Percentiles rank a stretch among this genome's conserved stretches.
Evolutionary conservation across 108 stramenopile species (phyloP).

Genomic region (Pseudonitzschia multiseries): DNA sequence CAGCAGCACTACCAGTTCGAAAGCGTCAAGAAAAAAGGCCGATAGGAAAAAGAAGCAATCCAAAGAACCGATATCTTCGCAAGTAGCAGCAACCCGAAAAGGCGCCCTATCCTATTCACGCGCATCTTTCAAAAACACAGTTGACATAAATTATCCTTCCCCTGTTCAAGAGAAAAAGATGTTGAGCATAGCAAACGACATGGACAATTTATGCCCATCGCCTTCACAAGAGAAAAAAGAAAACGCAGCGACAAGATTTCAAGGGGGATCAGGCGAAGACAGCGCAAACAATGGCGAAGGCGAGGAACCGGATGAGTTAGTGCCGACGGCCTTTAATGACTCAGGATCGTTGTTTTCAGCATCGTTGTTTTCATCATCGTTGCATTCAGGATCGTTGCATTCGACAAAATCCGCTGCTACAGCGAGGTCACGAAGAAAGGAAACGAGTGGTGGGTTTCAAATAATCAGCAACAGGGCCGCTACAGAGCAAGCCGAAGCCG

Average conservation of each 20-base stretch:
- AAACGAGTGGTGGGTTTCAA: background rate
- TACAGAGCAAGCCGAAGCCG: conserved; percentile 1
- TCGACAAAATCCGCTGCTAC: too few relatives aligned
- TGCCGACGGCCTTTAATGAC: too few relatives aligned
- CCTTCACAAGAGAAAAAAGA: background rate
- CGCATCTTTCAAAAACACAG: background rate
- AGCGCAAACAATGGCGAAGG: background rate
- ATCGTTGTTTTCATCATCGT: too few relatives aligned
- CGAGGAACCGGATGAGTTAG: background rate
- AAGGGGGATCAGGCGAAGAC: background rate
- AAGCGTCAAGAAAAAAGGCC: background rate
- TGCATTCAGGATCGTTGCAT: too few relatives aligned
- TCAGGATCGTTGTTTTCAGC: too few relatives aligned
- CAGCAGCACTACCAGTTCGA: background rate
- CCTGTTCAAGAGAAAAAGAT: background rate
- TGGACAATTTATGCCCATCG: conserved; percentile 3
- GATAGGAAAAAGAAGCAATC: conserved; percentile 8
- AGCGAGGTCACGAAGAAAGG: background rate
- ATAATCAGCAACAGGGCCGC: conserved; percentile 17
- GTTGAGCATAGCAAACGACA: background rate
- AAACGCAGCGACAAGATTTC: background rate
- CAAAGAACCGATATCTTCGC: background rate
- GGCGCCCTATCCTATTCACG: background rate
- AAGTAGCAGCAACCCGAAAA: background rate
- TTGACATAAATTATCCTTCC: background rate